Conservation (phyloP, 345 rosid genomes). For the Garcia nutans region DNA sequence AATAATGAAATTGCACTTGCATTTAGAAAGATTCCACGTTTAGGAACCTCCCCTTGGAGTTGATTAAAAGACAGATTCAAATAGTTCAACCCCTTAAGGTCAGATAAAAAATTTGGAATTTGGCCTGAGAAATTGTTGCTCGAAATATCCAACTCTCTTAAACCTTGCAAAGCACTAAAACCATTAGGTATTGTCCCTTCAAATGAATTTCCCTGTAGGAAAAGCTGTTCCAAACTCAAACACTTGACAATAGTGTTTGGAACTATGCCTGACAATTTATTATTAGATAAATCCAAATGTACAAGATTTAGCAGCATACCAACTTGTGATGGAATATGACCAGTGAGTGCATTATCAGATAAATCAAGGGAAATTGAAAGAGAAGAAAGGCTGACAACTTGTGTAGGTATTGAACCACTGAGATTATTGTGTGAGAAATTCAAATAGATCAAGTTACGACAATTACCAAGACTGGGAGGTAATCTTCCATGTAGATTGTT, state of each 20-base stretch:
- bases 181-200: not conserved
- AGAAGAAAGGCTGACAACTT: not conserved
- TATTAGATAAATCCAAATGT: not conserved
- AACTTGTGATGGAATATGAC: not conserved
- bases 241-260: not conserved
- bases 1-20: not conserved
- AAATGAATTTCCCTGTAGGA: not conserved
- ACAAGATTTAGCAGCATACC: not conserved
- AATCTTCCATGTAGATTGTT: conserved; percentile 30
- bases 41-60: not conserved
- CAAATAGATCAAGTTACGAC: conserved; percentile 1
- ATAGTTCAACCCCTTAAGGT: not conserved
- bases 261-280: not conserved
- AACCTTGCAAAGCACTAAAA: not conserved
- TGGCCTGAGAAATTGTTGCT: not conserved
- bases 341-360: not conserved
- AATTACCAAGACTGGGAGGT: conserved; percentile 30
- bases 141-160: not conserved
- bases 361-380: not conserved
- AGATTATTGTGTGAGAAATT: not conserved
- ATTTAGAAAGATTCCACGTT: conserved; percentile 1
- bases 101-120: not conserved
- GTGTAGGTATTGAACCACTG: not conserved
- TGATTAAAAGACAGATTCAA: conserved; percentile 8
- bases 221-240: not conserved